phyloP scores from a whole-genome alignment of 352 stramenopile genomes.

The Peronospora tabacina region DNA sequence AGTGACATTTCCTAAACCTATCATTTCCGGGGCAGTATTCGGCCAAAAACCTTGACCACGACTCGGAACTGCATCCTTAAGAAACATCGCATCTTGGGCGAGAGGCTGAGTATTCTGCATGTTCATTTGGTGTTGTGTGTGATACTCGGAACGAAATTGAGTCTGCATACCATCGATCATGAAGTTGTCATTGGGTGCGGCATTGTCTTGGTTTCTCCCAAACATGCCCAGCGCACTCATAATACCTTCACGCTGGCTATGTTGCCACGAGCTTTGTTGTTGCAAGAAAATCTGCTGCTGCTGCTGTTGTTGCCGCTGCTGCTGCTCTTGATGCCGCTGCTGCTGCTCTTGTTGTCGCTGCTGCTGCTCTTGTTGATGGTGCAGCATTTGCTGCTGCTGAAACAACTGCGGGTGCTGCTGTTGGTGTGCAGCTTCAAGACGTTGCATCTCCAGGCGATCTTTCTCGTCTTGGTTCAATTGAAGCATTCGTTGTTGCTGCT shows the following conservation, averaged over 20 bases:
- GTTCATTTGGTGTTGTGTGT: conserved; percentile 33
- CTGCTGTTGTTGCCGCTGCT: conserved; percentile 63
- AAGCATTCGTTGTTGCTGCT: conserved; percentile 68
- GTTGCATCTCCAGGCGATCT: conserved; percentile 77
- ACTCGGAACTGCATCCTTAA: conserved; percentile 23
- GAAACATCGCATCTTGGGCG: conserved; percentile 27
- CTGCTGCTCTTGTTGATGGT: conserved; percentile 59
- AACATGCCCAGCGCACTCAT: conserved; percentile 74
- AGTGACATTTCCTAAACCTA: conserved; percentile 12
- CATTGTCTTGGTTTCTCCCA: conserved; percentile 30
- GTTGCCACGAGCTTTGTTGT: conserved; percentile 73
- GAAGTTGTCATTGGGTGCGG: conserved; percentile 28
- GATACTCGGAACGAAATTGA: conserved; percentile 50
- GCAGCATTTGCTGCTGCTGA: conserved; percentile 54
- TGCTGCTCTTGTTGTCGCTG: conserved; percentile 55
- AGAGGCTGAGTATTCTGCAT: conserved; percentile 15
- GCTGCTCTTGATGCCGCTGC: conserved; percentile 52
- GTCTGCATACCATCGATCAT: conserved; percentile 31
- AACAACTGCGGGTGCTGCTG: conserved; percentile 65
- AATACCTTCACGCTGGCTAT: conserved; percentile 64
- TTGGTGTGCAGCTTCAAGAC: conserved; percentile 61
- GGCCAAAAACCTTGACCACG: conserved; percentile 31
- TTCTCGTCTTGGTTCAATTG: conserved; percentile 53
- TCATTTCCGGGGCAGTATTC: conserved; percentile 14
- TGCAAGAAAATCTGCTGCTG: conserved; percentile 65